Conservation (phyloP, 2,329 filamentous ascomycete species). For the Chalara sp. region DNA sequence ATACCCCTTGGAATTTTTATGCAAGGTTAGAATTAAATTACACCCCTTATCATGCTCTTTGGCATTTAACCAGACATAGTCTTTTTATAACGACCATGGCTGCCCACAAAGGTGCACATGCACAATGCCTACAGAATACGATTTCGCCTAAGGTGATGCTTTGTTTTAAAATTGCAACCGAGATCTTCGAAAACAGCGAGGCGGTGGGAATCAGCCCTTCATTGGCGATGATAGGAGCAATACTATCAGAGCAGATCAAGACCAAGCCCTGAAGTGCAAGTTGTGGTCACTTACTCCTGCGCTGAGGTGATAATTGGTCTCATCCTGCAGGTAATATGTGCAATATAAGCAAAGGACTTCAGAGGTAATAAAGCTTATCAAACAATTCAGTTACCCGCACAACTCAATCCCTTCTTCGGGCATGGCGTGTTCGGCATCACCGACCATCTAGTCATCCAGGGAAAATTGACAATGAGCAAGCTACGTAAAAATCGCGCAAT, state of each 20-base stretch:
- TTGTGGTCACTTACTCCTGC: too few species aligned
- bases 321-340: too few species aligned
- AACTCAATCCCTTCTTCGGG: too few species aligned
- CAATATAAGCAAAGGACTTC: too few species aligned
- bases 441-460: too few species aligned
- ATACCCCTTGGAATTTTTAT: not conserved
- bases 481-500: too few species aligned
- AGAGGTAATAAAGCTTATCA: too few species aligned
- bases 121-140: not conserved
- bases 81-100: not conserved
- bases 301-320: too few species aligned
- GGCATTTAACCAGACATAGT: not conserved
- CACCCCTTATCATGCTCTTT: not conserved
- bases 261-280: not conserved
- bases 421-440: too few species aligned
- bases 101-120: not conserved
- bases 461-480: too few species aligned
- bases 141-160: not conserved
- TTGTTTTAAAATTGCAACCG: not conserved
- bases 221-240: not conserved
- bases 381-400: too few species aligned
- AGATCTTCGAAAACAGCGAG: not conserved
- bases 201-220: conserved; percentile 1
- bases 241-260: not conserved
- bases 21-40: not conserved